A percentile compares a stretch with the other conserved stretches of the same genome.
These are phyloP conservation scores for Backusella tuberculispora DNA, from an alignment of 192 early-diverging fungal genomes.

Conservation along the genomic window DNA sequence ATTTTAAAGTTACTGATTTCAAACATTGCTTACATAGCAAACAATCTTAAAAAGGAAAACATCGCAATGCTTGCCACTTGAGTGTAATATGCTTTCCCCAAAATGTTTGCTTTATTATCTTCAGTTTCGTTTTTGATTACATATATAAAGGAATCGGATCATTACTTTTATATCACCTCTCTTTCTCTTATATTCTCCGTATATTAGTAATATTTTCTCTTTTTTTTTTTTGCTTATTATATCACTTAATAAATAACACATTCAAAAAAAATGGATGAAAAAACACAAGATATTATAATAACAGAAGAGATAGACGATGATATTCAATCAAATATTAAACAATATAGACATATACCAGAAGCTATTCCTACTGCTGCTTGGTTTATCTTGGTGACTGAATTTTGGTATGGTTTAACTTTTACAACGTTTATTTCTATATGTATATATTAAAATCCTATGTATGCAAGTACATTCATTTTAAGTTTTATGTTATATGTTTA, in stretches of 20 bases:
- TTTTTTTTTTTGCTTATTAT: not conserved
- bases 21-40: not conserved
- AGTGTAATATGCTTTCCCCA: not conserved
- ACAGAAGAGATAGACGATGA: not conserved
- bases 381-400: slow-evolving; percentile 62
- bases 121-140: not conserved
- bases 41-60: slow-evolving; percentile 9
- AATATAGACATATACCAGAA: slow-evolving; percentile 51
- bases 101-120: not conserved
- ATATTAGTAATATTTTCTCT: not conserved
- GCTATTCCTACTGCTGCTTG: slow-evolving; percentile 51
- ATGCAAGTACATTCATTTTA: not conserved
- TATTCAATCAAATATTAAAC: not conserved
- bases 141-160: not conserved
- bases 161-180: not conserved
- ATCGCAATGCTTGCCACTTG: slow-evolving; percentile 22
- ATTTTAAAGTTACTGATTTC: not conserved
- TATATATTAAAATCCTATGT: not conserved
- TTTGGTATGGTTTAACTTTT: slow-evolving; percentile 47
- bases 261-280: slow-evolving; percentile 9
- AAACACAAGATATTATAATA: not conserved
- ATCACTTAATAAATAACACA: not conserved
- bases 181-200: slow-evolving; percentile 4
- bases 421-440: not conserved
- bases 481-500: not conserved